phyloP scores from a whole-genome alignment of 148 eudicot genomes.

The Rhododendron vialii region DNA sequence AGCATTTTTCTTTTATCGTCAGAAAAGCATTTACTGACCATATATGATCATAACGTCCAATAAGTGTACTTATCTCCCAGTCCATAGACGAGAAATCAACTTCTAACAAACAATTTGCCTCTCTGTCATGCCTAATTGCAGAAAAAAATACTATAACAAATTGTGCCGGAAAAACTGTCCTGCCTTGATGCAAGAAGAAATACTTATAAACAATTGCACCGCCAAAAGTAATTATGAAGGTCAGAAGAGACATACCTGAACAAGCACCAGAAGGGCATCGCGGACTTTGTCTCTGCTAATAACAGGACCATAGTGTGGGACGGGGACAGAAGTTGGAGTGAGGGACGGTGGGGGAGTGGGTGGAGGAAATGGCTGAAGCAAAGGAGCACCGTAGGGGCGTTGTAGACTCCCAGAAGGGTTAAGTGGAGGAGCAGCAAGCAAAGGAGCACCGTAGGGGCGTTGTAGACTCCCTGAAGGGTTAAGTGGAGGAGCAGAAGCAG shows the following conservation, averaged over 20 bases:
- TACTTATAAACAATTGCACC: not conserved
- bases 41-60: not conserved
- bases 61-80: not conserved
- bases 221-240: not conserved
- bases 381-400: conserved; percentile 64
- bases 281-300: conserved; percentile 69
- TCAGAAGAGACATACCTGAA: conserved; percentile 41
- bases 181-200: not conserved
- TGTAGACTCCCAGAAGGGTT: conserved; percentile 55
- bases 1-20: not conserved
- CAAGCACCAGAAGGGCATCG: conserved; percentile 52
- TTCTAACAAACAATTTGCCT: not conserved
- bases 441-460: conserved; percentile 62
- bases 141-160: not conserved
- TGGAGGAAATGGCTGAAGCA: conserved; percentile 97
- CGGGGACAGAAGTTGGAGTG: conserved; percentile 44
- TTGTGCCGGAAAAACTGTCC: not conserved
- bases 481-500: conserved; percentile 57
- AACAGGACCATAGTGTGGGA: conserved; percentile 43
- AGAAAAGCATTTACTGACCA: not conserved
- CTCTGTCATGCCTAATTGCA: not conserved
- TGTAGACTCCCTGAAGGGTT: conserved; percentile 55
- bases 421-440: conserved; percentile 68
- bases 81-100: not conserved
- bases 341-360: conserved; percentile 80